Base-by-base conservation (phyloP, 108 stramenopile species). In the Skeletonema menzelii region DNA sequence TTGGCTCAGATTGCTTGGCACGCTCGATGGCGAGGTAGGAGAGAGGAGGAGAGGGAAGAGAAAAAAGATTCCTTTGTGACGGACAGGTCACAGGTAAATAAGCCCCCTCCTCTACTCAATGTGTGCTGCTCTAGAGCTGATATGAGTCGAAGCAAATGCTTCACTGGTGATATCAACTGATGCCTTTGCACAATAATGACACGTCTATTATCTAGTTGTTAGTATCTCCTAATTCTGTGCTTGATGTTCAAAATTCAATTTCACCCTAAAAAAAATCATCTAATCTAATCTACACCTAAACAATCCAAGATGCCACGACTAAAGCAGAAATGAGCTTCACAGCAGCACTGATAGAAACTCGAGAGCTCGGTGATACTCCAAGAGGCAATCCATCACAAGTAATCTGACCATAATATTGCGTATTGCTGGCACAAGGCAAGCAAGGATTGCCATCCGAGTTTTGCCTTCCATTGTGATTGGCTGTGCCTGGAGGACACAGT, bases 401-500 rank as follows among this genome's bases (percentile, higher is more conserved):
- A 14, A 77, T 71, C 46, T 81, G 80, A 24, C 80, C 80, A 73
- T 65, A 81, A 8, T 72, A 47, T 26, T 76, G 37, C 32, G 57
- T 38, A 35, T 76, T 77, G 63, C 76, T 77, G 8, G 17, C 71
- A 31, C 80, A 81, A 34, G 47, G 34, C 56, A 72, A 27, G 27
- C 80, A 81, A 5, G 70, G 75, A 10, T 46, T 66, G 60, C 31
- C 38, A 35, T 65, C 76, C 17, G 57, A 27, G 42, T 71, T 76
- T 37, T 72, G 64, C 47, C 82, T 40, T 40, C 82, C 82, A 42
- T 46, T 72, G 67, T 67, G 75, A 59, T 82, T 82, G 7, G 80
- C 80, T 13, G 85, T 86, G 13, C 81, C 83, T 22, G 80, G 62
- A 10, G 91, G 89, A 67, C 91, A 93, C 56, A 93, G 61, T 31